A percentile compares a stretch with the other conserved stretches of the same genome.
Conservation (phyloP, 208 protist species). For the Leishmania martiniquensis region DNA sequence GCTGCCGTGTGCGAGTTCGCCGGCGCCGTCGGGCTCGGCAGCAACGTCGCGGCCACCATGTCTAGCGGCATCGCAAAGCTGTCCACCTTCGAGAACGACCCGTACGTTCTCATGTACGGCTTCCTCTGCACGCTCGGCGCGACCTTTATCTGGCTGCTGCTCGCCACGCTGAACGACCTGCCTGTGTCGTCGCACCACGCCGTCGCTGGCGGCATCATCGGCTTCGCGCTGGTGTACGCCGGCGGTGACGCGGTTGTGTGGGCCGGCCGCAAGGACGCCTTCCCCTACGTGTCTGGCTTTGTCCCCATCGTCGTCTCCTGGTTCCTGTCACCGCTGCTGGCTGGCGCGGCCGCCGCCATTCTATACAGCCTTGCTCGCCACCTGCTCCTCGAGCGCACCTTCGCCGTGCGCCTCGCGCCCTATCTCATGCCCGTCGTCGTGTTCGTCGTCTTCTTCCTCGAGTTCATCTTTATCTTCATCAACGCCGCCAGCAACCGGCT, state of each 20-base stretch:
- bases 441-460: conserved; percentile 55
- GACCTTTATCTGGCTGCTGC: conserved; percentile 54
- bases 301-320: conserved; percentile 67
- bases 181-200: conserved; percentile 69
- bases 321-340: conserved; percentile 62
- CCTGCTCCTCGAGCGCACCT: conserved; percentile 42
- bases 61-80: conserved; percentile 63
- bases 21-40: conserved; percentile 64
- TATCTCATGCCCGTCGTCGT: conserved; percentile 53
- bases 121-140: conserved; percentile 57
- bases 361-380: conserved; percentile 44
- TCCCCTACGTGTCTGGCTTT: conserved; percentile 59
- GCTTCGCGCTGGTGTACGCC: conserved; percentile 74
- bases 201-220: conserved; percentile 69
- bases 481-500: conserved; percentile 56
- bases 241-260: conserved; percentile 51
- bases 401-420: conserved; percentile 39
- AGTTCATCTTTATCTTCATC: conserved; percentile 71
- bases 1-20: conserved; percentile 73
- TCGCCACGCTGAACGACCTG: conserved; percentile 51
- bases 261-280: conserved; percentile 39
- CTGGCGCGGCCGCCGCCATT: conserved; percentile 38
- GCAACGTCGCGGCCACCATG: conserved; percentile 64
- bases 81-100: conserved; percentile 44
- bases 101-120: conserved; percentile 81